Evolutionary conservation across 2,329 filamentous ascomycete species (phyloP), one percentile per base, ranked within the genome.

Genomic region (Epichloe coenophiala): DNA sequence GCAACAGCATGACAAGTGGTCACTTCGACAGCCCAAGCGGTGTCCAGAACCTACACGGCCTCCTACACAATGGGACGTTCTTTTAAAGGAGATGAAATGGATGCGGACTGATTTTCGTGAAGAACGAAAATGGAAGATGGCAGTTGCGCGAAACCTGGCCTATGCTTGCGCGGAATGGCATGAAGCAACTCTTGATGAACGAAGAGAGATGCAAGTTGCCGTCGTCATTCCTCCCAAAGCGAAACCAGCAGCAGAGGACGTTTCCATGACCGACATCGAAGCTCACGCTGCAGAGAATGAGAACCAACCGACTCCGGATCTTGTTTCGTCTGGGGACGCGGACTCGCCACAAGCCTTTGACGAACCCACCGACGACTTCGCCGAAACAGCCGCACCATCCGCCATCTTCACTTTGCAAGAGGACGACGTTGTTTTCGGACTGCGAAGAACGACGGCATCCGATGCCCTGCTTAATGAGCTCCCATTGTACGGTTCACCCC

Each of bases 71-170:
- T 87, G 84, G 78, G 93, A 98, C 67, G 77, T 91, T 48, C 66
- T 97, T 50, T 71, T 98, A 35, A 79, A 89, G 58, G 90, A 98
- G 70, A 88, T 91, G 78, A 95, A 90, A 65, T 97, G 91, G 91
- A 94, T 98, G 88, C 81, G 90, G 47, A 96, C 89, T 2, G 93
- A 98, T 66, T 97, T 96, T 61, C 79, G 86, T 48, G 88, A 96
- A 66, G 93, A 97, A 65, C 75, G 88, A 40, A 95, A 95, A 64
- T 95, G 90, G 89, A 97, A 96, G 68, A 82, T 81, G 61, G 79
- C 85, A 2, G 78, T 84, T 37, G 90, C 90, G 5, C 84, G 83
- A 52, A 88, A 83, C 51, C 73, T 95, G 53, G 93, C 89, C 1
- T 74, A 83, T 59, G 86, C 84, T 59, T 97, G 91, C 65, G 87